Conservation (phyloP, 179 eudicot genomes). For the Spinacia oleracea region DNA sequence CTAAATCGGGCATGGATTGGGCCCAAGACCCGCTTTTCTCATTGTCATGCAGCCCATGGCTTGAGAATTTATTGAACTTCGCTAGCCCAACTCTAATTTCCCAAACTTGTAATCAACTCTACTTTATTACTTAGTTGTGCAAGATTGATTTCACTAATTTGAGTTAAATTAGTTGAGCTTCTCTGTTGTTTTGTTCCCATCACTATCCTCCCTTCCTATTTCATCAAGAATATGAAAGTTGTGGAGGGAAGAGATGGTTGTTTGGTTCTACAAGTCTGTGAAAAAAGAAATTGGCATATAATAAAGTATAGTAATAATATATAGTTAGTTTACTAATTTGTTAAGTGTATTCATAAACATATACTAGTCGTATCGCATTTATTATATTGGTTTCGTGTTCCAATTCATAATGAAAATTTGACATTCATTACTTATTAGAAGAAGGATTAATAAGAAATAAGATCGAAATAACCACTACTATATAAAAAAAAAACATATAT, state of each 20-base stretch:
- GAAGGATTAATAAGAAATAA: too few relatives aligned
- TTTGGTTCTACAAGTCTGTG: background rate
- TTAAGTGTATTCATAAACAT: too few relatives aligned
- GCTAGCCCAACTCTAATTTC: slow-evolving; percentile 13
- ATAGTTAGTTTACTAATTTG: background rate
- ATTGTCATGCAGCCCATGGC: slow-evolving; percentile 14
- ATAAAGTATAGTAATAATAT: background rate
- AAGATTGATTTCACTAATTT: background rate
- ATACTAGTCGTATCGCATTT: too few relatives aligned
- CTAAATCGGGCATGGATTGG: slow-evolving; percentile 3
- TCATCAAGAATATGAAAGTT: background rate
- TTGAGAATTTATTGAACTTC: slow-evolving; percentile 15
- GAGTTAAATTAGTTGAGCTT: background rate
- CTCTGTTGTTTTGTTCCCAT: background rate
- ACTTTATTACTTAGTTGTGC: background rate
- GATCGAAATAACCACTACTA: too few relatives aligned
- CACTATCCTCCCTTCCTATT: background rate
- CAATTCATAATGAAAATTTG: too few relatives aligned
- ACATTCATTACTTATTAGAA: too few relatives aligned
- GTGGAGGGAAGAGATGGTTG: slow-evolving; percentile 12
- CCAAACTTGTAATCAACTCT: background rate
- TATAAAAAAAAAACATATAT: too few relatives aligned
- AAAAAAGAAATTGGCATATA: background rate
- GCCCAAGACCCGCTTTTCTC: slow-evolving; percentile 5
- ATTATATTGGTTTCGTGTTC: too few relatives aligned